phyloP scores from a whole-genome alignment of 202 grass and related monocot genomes.

The Saccharum hybrid region DNA sequence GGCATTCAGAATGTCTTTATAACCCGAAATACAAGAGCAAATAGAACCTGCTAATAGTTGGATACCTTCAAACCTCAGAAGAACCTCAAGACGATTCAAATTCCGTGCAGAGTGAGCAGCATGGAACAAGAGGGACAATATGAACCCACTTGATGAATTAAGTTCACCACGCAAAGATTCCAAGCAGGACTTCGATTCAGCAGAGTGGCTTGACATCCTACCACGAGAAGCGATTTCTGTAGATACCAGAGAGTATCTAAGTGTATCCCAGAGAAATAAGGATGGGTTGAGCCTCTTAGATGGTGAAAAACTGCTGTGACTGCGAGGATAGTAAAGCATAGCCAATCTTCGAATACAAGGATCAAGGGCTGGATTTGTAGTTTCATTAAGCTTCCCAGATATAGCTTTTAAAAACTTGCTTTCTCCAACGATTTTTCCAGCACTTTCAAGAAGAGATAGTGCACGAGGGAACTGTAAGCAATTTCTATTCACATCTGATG shows the following conservation, averaged over 20 bases:
- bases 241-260: conserved; percentile 78
- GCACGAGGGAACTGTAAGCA: conserved; percentile 55
- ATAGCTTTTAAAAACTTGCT: conserved; percentile 69
- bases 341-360: conserved; percentile 75
- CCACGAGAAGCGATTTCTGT: conserved; percentile 86
- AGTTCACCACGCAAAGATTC: conserved; percentile 74
- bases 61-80: conserved; percentile 82
- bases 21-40: conserved; percentile 80
- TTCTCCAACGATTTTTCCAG: conserved; percentile 77
- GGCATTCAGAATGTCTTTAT: conserved; percentile 64
- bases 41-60: conserved; percentile 84
- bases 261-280: conserved; percentile 90
- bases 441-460: conserved; percentile 75
- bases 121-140: conserved; percentile 77
- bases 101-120: conserved; percentile 72
- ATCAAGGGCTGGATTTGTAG: conserved; percentile 61
- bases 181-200: conserved; percentile 58
- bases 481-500: conserved; percentile 46
- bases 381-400: conserved; percentile 65
- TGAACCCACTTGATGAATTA: conserved; percentile 92
- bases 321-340: conserved; percentile 77
- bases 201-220: conserved; percentile 54
- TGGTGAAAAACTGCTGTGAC: conserved; percentile 63
- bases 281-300: conserved; percentile 73
- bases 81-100: conserved; percentile 76